Base-by-base conservation (phyloP, 768 basidiomycete genomes). In the Mycena vitilis region DNA sequence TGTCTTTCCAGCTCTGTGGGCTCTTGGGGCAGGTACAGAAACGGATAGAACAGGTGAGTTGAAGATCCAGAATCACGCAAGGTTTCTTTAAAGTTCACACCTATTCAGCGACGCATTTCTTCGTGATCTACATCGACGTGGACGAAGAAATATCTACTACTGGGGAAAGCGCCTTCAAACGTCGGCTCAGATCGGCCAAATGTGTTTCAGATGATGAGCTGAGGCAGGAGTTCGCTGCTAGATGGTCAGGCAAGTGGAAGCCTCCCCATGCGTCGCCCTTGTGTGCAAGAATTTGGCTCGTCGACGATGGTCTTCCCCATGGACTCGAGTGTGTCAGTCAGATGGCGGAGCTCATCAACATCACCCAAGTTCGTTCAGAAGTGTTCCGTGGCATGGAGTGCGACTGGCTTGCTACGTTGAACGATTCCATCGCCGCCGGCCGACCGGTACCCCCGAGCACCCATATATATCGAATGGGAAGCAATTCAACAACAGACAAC, bases 371-470 rank as follows among this genome's bases (percentile, higher is more conserved):
- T 15, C 62, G 62, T 11, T 63, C 62, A 48, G 25, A 63, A 53
- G 34, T 63, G 22, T 63, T 63, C 51, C 62, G 53, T n/a, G 53
- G 53, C 20, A 63, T 63, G 53, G 15, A 63, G 20, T 63, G 62
- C 53, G 62, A 63, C 45, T 63, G 53, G 62, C 62, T 56, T 56
- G 30, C 62, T 5, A 53, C 47, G 55, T 48, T 63, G 62, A 44
- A 63, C 18, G 53, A 63, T 47, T 63, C 62, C 16, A 44, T 63
- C 34, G 42, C 53, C 53, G 53, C 45, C 10, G 62, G 62, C 18
- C 5, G 5, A 5, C 30, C 18, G 55, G 18, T 63, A 1, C 62
- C 62, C 47, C 20, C 20, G 44, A 7, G 12, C 12, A 3, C 4
- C 34, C 53, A 63, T 25, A 56, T 63, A n/a, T 25, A 63, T 20